These are phyloP conservation scores for Botrytis fabae DNA, from an alignment of 2,329 filamentous ascomycete species.

Conservation along the genomic window DNA sequence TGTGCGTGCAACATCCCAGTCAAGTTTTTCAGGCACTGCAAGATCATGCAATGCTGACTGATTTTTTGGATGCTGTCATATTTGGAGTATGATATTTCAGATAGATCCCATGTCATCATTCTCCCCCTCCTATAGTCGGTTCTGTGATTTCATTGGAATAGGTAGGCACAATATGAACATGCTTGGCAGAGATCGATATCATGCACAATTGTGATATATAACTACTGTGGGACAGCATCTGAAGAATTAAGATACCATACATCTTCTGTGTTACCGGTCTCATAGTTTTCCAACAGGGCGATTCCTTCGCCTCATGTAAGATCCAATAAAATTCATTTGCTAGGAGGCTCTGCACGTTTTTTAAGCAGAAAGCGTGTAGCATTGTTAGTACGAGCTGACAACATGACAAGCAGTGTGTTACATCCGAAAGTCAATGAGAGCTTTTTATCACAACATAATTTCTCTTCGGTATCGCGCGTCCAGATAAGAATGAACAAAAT, in stretches of 20 bases:
- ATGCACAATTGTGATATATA: not conserved
- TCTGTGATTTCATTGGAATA: not conserved
- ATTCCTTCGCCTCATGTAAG: too few species aligned
- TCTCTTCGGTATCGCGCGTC: not conserved
- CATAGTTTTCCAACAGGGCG: not conserved
- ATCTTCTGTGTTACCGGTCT: accelerated
- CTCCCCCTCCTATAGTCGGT: too few species aligned
- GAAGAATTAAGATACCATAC: not conserved
- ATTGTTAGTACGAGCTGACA: not conserved
- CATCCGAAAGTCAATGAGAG: too few species aligned
- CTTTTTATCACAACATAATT: not conserved
- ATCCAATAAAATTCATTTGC: too few species aligned
- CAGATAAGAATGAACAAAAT: not conserved
- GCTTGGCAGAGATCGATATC: not conserved
- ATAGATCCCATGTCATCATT: not conserved
- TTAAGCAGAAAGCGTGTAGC: not conserved
- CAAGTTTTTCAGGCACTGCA: not conserved
- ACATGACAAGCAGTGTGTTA: not conserved
- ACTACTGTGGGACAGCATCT: not conserved
- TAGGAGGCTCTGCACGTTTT: not conserved
- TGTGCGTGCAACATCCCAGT: not conserved
- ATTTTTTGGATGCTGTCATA: not conserved
- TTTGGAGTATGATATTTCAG: not conserved
- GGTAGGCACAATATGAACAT: not conserved
- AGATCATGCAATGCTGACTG: not conserved